Evolutionary conservation across 2,329 filamentous ascomycete genomes (phyloP).

Genomic region (Byssochlamys sp.): DNA sequence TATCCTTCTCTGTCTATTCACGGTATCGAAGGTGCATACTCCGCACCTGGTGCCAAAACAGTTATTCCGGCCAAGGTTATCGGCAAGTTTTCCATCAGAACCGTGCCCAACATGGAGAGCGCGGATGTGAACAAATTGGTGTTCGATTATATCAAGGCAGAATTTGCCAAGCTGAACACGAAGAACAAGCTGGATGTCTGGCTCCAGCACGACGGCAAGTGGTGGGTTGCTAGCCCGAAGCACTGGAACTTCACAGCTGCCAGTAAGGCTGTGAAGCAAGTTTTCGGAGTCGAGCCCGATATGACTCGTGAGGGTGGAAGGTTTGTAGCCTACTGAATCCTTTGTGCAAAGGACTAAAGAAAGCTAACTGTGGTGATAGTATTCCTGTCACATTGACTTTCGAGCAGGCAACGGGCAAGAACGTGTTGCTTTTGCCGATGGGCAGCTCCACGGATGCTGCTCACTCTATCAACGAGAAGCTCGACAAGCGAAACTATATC

Average conservation of each 20-base stretch:
- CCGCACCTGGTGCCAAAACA: slow-evolving; percentile 86
- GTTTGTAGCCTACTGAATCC: slow-evolving; percentile 35
- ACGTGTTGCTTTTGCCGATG: slow-evolving; percentile 90
- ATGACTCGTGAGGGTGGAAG: slow-evolving; percentile 91
- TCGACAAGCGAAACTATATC: slow-evolving; percentile 95
- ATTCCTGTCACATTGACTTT: slow-evolving; percentile 96
- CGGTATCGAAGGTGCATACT: slow-evolving; percentile 91
- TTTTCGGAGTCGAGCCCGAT: slow-evolving; percentile 88
- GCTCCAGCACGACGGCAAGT: slow-evolving; percentile 85
- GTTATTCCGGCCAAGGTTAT: slow-evolving; percentile 96
- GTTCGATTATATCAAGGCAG: slow-evolving; percentile 69
- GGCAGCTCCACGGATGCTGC: slow-evolving; percentile 92
- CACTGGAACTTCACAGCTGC: slow-evolving; percentile 98
- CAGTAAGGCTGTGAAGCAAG: slow-evolving; percentile 87
- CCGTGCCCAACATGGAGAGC: slow-evolving; percentile 94
- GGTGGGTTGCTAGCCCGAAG: slow-evolving; percentile 96
- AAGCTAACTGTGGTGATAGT: slow-evolving; percentile 41
- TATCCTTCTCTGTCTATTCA: slow-evolving; percentile 89
- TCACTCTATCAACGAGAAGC: slow-evolving; percentile 96
- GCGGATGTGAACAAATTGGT: slow-evolving; percentile 78
- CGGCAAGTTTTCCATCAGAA: slow-evolving; percentile 97
- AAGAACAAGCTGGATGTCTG: slow-evolving; percentile 83
- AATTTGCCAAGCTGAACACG: slow-evolving; percentile 75
- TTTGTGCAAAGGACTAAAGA: neutral
- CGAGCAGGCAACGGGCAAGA: slow-evolving; percentile 95